Conservation (phyloP, 345 rosid genomes). For the Euphorbia peplus region DNA sequence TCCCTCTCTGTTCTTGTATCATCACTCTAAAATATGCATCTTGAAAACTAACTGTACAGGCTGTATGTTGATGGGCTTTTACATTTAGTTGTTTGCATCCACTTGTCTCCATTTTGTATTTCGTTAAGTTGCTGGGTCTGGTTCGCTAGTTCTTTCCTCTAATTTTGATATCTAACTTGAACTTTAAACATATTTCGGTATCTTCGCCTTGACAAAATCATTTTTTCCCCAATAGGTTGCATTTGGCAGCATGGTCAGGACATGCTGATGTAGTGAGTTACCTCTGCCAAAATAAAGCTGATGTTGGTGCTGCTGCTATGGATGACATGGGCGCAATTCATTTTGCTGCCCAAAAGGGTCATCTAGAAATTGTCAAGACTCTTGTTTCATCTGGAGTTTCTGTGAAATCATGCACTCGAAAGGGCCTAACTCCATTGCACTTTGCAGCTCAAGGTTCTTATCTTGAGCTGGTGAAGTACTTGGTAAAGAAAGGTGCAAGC, state of each 20-base stretch:
- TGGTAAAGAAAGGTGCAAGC: slow-evolving; percentile 71
- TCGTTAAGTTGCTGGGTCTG: neutral
- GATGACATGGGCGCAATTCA: slow-evolving; percentile 98
- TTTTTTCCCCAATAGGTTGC: slow-evolving; percentile 48
- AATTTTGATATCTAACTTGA: neutral
- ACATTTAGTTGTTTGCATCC: neutral
- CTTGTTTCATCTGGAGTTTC: slow-evolving; percentile 66
- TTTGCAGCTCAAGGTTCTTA: slow-evolving; percentile 90
- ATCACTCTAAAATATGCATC: neutral
- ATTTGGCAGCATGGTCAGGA: slow-evolving; percentile 97
- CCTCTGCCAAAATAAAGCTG: slow-evolving; percentile 90
- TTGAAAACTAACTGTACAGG: neutral
- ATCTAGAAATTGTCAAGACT: slow-evolving; percentile 63
- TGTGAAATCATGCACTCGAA: slow-evolving; percentile 61
- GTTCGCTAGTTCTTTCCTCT: neutral
- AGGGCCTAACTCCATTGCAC: slow-evolving; percentile 90
- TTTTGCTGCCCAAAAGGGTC: slow-evolving; percentile 96
- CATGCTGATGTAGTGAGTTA: slow-evolving; percentile 64
- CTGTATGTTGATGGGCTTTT: neutral
- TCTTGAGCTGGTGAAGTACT: slow-evolving; percentile 66
- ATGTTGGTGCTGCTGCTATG: slow-evolving; percentile 92
- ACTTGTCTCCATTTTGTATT: neutral
- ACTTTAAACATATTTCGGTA: neutral
- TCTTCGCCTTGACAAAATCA: slow-evolving; percentile 44
- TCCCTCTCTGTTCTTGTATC: neutral